phyloP scores from a whole-genome alignment of 192 early-diverging fungal genomes.

The Kickxella alabastrina region DNA sequence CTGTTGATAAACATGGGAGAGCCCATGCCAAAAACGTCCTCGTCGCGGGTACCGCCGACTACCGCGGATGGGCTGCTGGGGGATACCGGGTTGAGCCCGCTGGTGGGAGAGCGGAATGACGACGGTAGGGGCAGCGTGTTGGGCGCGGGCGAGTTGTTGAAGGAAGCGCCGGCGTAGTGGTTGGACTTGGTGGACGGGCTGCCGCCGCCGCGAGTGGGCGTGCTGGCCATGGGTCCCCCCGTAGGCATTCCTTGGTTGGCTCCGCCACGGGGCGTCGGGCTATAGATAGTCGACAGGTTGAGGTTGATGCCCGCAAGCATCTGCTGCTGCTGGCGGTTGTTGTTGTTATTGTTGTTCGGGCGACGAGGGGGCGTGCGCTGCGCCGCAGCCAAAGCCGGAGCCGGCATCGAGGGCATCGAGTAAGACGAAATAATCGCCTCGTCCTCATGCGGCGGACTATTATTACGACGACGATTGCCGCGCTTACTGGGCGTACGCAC shows the following conservation, averaged over 20 bases:
- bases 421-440: background rate
- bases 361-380: constrained; percentile 20
- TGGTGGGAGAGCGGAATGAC: constrained; percentile 26
- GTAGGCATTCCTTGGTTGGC: too few species aligned
- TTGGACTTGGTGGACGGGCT: constrained; percentile 21
- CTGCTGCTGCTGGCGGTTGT: constrained; percentile 1
- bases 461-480: constrained; percentile 19
- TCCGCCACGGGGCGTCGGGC: constrained; percentile 11
- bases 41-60: constrained; percentile 18
- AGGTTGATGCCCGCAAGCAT: constrained; percentile 8
- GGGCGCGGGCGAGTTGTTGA: constrained; percentile 49
- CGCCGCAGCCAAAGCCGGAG: background rate
- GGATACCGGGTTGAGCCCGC: background rate
- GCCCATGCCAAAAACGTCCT: constrained; percentile 28
- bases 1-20: too few species aligned
- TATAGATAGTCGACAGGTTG: constrained; percentile 5
- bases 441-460: constrained; percentile 2
- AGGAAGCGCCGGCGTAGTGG: constrained; percentile 47
- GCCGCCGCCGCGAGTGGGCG: constrained; percentile 5
- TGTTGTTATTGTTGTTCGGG: background rate
- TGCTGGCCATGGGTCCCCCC: too few species aligned
- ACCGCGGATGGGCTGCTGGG: too few species aligned
- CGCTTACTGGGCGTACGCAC: background rate
- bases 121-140: constrained; percentile 42
- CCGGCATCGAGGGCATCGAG: constrained; percentile 1